These are phyloP conservation scores for Fusarium sacchari DNA, from an alignment of 2,329 filamentous ascomycete genomes.

Conservation along the genomic window DNA sequence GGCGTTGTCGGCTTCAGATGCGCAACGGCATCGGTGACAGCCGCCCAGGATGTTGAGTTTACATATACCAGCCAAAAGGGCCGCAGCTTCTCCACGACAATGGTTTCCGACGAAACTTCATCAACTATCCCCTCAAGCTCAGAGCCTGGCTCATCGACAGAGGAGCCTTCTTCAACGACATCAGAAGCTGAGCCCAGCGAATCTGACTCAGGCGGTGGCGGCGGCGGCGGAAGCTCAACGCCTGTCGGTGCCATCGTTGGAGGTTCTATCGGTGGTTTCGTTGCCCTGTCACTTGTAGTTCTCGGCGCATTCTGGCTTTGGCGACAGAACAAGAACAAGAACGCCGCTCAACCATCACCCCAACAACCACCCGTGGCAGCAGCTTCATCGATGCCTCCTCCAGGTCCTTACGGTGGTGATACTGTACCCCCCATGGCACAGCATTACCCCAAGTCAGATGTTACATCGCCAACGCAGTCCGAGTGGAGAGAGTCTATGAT, in stretches of 20 bases:
- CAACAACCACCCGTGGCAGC: neutral
- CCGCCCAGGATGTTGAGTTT: constrained; percentile 9
- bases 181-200: neutral
- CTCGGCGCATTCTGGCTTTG: constrained; percentile 12
- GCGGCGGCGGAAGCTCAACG: neutral
- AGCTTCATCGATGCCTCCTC: neutral
- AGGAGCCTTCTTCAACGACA: neutral
- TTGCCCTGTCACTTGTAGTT: neutral
- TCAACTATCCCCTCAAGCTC: neutral
- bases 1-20: constrained; percentile 22
- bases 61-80: constrained; percentile 10
- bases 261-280: constrained; percentile 18
- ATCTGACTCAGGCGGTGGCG: neutral
- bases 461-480: constrained; percentile 1
- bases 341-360: neutral
- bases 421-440: neutral
- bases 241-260: constrained; percentile 26
- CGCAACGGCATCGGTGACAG: neutral
- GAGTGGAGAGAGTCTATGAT: constrained; percentile 21
- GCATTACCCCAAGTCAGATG: constrained; percentile 2
- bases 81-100: neutral
- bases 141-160: neutral
- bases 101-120: neutral
- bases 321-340: constrained; percentile 11
- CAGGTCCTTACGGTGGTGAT: neutral